Percentiles rank a stretch among this genome's conserved stretches.
These are phyloP conservation scores for Erythrophleum fordii DNA, from an alignment of 306 rosid genomes.

Conservation along the genomic window DNA sequence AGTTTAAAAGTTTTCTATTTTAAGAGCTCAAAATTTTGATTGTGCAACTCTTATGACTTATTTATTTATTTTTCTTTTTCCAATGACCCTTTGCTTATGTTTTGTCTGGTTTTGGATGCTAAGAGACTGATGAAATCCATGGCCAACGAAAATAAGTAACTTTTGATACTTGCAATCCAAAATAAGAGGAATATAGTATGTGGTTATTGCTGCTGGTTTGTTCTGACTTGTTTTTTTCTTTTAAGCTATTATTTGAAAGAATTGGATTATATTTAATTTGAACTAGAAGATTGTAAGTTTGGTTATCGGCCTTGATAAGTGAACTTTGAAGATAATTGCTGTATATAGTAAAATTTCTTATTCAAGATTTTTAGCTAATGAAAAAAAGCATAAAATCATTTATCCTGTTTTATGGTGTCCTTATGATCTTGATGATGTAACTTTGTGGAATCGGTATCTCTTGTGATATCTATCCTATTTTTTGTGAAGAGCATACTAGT, in stretches of 20 bases:
- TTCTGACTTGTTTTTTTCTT: background rate
- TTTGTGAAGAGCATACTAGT: background rate
- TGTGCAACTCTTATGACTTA: background rate
- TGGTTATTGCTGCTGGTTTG: background rate
- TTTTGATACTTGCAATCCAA: background rate
- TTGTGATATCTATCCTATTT: background rate
- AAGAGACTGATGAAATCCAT: background rate
- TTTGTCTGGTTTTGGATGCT: conserved; percentile 5
- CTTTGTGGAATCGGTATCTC: background rate
- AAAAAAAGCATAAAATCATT: background rate
- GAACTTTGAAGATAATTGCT: background rate
- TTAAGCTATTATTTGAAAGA: background rate
- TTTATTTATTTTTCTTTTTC: background rate
- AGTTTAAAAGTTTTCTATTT: background rate
- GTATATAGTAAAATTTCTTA: background rate
- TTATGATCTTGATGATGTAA: background rate
- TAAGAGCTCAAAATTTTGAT: background rate
- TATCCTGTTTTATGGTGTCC: background rate
- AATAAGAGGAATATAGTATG: background rate
- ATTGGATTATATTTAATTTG: background rate
- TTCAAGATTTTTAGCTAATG: background rate
- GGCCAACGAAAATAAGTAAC: background rate
- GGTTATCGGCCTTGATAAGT: background rate
- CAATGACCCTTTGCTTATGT: background rate
- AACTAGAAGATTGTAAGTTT: background rate